Percentiles rank a stretch among this genome's conserved stretches.
phyloP scores from a whole-genome alignment of 2,329 filamentous ascomycete genomes.

The Corniculantispora saksenae region DNA sequence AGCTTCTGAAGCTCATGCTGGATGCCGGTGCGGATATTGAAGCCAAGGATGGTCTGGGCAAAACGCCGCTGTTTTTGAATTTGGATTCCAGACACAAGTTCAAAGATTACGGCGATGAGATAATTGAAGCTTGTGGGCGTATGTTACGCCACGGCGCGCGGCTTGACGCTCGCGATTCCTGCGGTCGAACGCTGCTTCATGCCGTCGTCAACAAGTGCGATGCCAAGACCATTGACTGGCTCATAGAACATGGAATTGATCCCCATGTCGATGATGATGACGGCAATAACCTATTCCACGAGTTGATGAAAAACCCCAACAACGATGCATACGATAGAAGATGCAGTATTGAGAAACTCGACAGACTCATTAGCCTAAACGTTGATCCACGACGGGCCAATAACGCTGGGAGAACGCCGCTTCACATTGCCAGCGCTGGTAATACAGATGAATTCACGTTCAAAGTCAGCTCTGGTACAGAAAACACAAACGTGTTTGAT shows the following conservation, averaged over 20 bases:
- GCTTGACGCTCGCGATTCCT: not conserved
- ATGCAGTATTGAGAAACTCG: too few species aligned
- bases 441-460: too few species aligned
- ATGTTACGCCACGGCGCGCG: not conserved
- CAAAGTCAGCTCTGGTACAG: not conserved
- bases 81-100: too few species aligned
- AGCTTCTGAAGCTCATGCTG: too few species aligned
- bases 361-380: not conserved
- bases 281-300: constrained; percentile 11
- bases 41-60: not conserved
- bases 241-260: not conserved
- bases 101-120: too few species aligned
- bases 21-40: constrained; percentile 13
- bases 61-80: not conserved
- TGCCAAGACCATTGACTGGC: not conserved
- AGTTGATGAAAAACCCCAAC: not conserved
- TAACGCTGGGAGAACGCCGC: constrained; percentile 2
- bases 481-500: not conserved
- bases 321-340: not conserved
- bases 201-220: not conserved
- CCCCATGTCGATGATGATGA: constrained; percentile 3
- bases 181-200: not conserved
- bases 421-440: constrained; percentile 2
- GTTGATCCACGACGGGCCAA: not conserved
- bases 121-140: too few species aligned